Percentiles rank a stretch among this genome's conserved stretches.
Conservation (phyloP, 257 asterid genomes). For the Schizonepeta tenuifolia region DNA sequence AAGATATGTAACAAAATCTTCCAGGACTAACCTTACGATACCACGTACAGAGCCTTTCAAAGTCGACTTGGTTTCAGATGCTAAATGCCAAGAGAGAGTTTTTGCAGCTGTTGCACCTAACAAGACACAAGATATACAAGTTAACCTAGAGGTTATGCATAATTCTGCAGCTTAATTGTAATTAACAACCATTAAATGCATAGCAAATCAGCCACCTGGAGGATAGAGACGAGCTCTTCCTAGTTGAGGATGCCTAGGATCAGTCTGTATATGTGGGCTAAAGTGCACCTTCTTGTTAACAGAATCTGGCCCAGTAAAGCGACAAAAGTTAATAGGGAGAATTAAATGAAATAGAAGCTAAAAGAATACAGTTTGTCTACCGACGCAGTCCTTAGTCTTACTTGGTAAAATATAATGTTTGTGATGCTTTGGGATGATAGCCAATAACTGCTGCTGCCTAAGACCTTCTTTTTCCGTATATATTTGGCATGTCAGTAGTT, state of each 20-base stretch:
- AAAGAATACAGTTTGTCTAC: conserved; percentile 5
- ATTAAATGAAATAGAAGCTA: conserved; percentile 24
- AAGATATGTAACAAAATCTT: conserved; percentile 23
- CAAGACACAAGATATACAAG: conserved; percentile 19
- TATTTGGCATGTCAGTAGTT: conserved; percentile 80
- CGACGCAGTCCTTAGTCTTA: conserved; percentile 38
- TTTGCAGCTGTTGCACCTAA: conserved; percentile 82
- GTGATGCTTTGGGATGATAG: conserved; percentile 94
- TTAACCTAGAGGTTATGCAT: not conserved
- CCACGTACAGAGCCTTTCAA: conserved; percentile 70
- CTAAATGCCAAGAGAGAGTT: conserved; percentile 96
- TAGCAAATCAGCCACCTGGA: conserved; percentile 58
- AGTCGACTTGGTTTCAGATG: conserved; percentile 90
- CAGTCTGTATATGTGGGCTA: conserved; percentile 71
- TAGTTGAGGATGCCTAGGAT: conserved; percentile 63
- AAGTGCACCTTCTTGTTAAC: conserved; percentile 92
- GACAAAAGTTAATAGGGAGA: conserved; percentile 15
- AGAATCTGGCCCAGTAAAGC: conserved; percentile 56
- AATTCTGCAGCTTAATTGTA: conserved; percentile 11
- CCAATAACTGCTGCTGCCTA: conserved; percentile 87
- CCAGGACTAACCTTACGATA: conserved; percentile 58
- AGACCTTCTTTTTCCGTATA: conserved; percentile 82
- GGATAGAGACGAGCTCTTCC: conserved; percentile 64
- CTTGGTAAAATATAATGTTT: conserved; percentile 94
- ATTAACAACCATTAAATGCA: conserved; percentile 24